phyloP scores from a whole-genome alignment of 164 flowering plant genomes.

The Tetrastigma voinierianum region DNA sequence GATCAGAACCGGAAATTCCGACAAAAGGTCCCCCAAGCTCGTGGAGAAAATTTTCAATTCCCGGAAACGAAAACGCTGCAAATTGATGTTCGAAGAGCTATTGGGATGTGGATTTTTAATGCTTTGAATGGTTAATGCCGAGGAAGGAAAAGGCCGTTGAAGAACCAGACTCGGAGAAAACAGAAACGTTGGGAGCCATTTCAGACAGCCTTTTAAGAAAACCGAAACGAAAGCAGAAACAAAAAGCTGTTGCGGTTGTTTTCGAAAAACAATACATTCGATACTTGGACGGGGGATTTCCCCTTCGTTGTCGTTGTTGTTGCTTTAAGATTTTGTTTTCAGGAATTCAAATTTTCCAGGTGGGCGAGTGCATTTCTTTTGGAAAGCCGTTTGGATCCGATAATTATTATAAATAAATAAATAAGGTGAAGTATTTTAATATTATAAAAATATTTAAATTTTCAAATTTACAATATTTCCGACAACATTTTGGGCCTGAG shows the following conservation, averaged over 20 bases:
- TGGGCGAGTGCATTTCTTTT: constrained; percentile 8
- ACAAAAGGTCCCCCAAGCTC: background rate
- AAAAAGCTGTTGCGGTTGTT: too few species aligned
- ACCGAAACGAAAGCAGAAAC: too few species aligned
- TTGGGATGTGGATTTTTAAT: background rate
- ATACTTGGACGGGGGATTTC: too few species aligned
- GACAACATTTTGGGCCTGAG: background rate
- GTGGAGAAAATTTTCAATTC: background rate
- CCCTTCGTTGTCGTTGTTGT: background rate
- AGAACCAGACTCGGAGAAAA: too few species aligned
- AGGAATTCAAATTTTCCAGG: constrained; percentile 10
- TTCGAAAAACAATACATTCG: too few species aligned
- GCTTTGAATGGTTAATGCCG: too few species aligned
- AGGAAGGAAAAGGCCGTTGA: too few species aligned
- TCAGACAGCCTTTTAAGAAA: too few species aligned
- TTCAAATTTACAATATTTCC: background rate
- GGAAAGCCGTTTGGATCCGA: constrained; percentile 21
- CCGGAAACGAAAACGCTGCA: background rate
- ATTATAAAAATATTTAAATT: background rate
- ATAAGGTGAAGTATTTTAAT: background rate
- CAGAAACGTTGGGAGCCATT: too few species aligned
- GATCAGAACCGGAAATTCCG: background rate
- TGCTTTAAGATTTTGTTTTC: constrained; percentile 5
- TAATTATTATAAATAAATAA: background rate
- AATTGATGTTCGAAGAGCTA: background rate